Evolutionary conservation across 2,329 filamentous ascomycete species (phyloP).

Genomic region (Dothideomycetes sp.): DNA sequence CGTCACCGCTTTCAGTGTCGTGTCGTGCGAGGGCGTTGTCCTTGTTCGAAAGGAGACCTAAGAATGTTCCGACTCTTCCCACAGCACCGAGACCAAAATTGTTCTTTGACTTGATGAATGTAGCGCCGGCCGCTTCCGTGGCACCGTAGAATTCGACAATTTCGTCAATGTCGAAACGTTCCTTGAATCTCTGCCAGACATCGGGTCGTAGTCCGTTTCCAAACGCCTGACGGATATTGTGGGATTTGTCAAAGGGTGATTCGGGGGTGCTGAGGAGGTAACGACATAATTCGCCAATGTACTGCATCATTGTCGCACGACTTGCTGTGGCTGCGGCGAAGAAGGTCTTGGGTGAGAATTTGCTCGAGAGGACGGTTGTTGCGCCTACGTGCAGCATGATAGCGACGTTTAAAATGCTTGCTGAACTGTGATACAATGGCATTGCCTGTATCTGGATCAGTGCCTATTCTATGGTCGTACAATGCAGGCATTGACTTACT

Average conservation of each 20-base stretch:
- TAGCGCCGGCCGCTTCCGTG: conserved; percentile 50
- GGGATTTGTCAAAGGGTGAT: conserved; percentile 59
- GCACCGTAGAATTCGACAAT: conserved; percentile 32
- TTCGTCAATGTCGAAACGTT: conserved; percentile 47
- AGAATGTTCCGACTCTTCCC: conserved; percentile 59
- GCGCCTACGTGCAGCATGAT: conserved; percentile 56
- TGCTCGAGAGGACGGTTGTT: conserved; percentile 63
- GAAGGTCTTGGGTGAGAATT: conserved; percentile 69
- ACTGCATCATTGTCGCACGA: conserved; percentile 69
- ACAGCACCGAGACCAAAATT: conserved; percentile 68
- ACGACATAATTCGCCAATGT: conserved; percentile 79
- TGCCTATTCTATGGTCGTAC: not conserved
- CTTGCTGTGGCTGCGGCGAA: conserved; percentile 66
- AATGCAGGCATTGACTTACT: not conserved
- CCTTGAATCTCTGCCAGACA: conserved; percentile 75
- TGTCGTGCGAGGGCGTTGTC: conserved; percentile 55
- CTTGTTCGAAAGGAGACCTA: conserved; percentile 44
- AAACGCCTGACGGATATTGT: conserved; percentile 65
- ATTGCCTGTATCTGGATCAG: conserved; percentile 44
- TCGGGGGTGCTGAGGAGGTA: conserved; percentile 64
- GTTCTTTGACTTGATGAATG: conserved; percentile 67
- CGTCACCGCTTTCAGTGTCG: conserved; percentile 61
- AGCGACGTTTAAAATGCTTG: conserved; percentile 57
- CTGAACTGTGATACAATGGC: conserved; percentile 83
- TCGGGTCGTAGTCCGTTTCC: conserved; percentile 82